phyloP scores from a whole-genome alignment of 2,329 filamentous ascomycete species.

The Penicillium brasilianum region DNA sequence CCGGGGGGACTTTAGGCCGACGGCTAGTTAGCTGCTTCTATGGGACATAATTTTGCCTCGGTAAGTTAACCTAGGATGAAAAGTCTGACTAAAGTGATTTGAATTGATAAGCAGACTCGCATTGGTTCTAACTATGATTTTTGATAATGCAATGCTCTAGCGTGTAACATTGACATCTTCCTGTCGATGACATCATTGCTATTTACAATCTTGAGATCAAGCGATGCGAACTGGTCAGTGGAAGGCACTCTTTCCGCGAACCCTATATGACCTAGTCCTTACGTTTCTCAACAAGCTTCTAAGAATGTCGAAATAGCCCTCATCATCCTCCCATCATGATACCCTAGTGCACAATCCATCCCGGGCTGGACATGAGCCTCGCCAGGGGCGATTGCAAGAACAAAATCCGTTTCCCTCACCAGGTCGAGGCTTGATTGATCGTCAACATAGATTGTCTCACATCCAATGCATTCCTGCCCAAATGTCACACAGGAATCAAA shows the following conservation, averaged over 20 bases:
- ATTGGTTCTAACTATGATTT: too few relatives aligned
- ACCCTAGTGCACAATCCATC: background rate
- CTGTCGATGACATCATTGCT: background rate
- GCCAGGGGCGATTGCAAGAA: background rate
- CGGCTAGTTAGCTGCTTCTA: background rate
- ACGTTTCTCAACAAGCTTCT: background rate
- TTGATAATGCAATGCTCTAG: background rate
- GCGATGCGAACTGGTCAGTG: background rate
- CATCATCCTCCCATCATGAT: background rate
- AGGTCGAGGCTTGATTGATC: background rate
- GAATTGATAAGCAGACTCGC: background rate
- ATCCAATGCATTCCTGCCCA: background rate
- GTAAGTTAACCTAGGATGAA: background rate
- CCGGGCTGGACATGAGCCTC: constrained; percentile 5
- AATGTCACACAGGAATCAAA: background rate
- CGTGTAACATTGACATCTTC: background rate
- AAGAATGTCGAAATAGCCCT: background rate
- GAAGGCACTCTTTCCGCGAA: too few relatives aligned
- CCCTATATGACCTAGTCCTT: too few relatives aligned
- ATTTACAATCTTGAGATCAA: background rate
- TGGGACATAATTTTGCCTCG: background rate
- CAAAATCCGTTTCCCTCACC: background rate
- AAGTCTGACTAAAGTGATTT: background rate
- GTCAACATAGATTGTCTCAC: background rate
- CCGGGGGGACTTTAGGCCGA: background rate